Base-by-base conservation (phyloP, 2,329 filamentous ascomycete species). In the Myriosclerotinia scirpicola region DNA sequence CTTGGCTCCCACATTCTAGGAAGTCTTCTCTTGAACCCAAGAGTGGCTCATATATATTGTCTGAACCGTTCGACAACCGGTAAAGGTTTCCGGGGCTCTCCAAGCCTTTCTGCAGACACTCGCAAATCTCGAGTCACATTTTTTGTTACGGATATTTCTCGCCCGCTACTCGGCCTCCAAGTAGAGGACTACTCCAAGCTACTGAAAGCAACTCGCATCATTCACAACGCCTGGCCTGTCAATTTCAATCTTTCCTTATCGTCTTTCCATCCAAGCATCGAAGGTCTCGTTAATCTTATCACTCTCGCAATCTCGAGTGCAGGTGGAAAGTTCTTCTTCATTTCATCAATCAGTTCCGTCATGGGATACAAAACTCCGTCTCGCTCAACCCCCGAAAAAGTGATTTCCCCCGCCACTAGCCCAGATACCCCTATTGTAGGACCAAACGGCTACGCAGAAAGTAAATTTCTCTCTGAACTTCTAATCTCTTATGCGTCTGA, bases 401-500 rank as follows among this genome's bases (percentile, higher is more conserved):
- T 65, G 8, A 46, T 65, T 5, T 8, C 11, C 3, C 15, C 53
- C 5, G 40, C 54, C 1, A 42, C 30, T 9, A 20, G 14, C n/a
- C 50, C 77, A 7, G 11, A 3, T 14, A 1, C 26, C 17, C 22
- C 7, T 11, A 20, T 20, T 4, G 7, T 42, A 0, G 54, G 26
- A 8, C 53, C 42, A 20, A 72, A 76, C 17, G 72, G 70, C 36
- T 73, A 74, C 72, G 44, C 74, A 67, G 7, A 75, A 63, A 54
- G 69, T n/a, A 74, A 74, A 63, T 66, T 68, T 17, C 59, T 76
- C 14, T 71, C 73, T 15, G 69, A 74, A 3, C 72, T 79, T 1
- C 76, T 84, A n/a, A 74, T 84, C 1, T 79, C 82, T 36, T 44
- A 66, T 9, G 77, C 78, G 9, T 79, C 79, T 0, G 71, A 74